Conservation (phyloP, 768 basidiomycete species). For the Pilatotrama ljubarskyi region DNA sequence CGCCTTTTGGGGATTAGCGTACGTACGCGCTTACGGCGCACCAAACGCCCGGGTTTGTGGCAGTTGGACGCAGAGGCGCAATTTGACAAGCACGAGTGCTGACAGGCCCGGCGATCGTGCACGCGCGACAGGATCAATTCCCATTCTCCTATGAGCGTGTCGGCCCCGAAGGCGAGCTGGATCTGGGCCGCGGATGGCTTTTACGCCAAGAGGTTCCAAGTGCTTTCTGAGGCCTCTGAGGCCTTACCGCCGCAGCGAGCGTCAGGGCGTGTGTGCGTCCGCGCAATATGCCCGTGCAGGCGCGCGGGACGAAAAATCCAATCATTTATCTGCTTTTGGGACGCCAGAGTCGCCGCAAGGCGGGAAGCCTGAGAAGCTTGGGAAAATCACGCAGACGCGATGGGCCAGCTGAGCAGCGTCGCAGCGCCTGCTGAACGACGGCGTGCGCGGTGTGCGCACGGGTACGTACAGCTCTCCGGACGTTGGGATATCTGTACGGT, state of each 20-base stretch:
- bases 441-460: background rate
- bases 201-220: too few relatives aligned
- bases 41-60: background rate
- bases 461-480: background rate
- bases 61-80: background rate
- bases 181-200: too few relatives aligned
- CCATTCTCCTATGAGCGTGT: background rate
- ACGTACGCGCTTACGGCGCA: background rate
- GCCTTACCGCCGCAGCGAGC: too few relatives aligned
- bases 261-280: too few relatives aligned
- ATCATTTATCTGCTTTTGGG: background rate
- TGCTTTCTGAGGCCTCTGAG: too few relatives aligned
- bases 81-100: background rate
- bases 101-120: constrained; percentile 2
- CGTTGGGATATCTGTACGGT: background rate
- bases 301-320: background rate
- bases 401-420: constrained; percentile 1
- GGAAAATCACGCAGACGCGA: constrained; percentile 1
- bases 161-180: background rate
- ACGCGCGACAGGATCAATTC: constrained; percentile 5
- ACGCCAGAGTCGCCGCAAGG: background rate
- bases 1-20: background rate
- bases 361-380: constrained; percentile 5
- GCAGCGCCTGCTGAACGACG: background rate
- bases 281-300: too few relatives aligned